Base-by-base conservation (phyloP, 2,329 filamentous ascomycete genomes). In the Ascochyta lentis region DNA sequence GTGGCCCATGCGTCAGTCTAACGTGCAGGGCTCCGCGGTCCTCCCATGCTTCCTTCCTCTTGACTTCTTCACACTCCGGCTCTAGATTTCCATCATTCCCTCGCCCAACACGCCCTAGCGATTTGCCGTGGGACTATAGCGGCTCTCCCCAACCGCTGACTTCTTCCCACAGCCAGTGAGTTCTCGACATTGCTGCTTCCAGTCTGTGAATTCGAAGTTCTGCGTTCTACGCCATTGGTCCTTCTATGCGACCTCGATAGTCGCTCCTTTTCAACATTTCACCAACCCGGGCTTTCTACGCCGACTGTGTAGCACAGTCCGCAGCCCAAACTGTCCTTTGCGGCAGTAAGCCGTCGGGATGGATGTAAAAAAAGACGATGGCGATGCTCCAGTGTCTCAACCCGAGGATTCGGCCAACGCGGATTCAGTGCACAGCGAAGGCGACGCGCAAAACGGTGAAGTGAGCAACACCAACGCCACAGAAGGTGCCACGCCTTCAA, bases 201-300 rank as follows among this genome's bases (percentile, higher is more conserved):
- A 38, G 54, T 59, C 50, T 49, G 52, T 59, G 56, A 37, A 62
- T 52, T 60, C 48, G 49, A 57, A 60, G 55, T 67, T 68, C 63
- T 59, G 64, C 56, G 58, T 73, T 67, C 66, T 73, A 67, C 71
- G 70, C 71, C 64, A 59, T 70, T 63, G 56, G 64, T 63, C 66
- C 60, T 63, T 68, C 65, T 61, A 75, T 75, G 69, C 68, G 68
- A 65, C 67, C 64, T 70, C 73, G 73, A 75, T 72, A 73, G 69
- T 64, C 68, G 56, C 59, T 59, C 53, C 58, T 64, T 58, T 51
- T 63, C 61, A 66, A 59, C 64, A 59, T 59, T 64, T 58, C 60
- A 60, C 58, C 62, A 66, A 61, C 62, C 60, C 63, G 54, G 62
- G 60, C 59, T 58, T 59, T 58, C 40, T 56, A 54, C 61, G 60